Conservation (phyloP, 768 basidiomycete genomes). For the Mycena haematopus region DNA sequence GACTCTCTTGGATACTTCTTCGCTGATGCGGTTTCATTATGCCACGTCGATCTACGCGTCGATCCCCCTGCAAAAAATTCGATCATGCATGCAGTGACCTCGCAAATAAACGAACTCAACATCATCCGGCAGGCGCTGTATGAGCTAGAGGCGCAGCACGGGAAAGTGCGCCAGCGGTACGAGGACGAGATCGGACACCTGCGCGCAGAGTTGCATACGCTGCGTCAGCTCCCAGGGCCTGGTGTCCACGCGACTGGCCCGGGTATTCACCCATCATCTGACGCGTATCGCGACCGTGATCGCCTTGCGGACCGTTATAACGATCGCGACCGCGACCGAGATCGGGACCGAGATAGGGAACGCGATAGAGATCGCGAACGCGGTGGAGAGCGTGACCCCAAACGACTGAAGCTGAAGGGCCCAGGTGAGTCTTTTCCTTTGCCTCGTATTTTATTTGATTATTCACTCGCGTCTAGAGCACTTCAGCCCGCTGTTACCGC, state of each 20-base stretch:
- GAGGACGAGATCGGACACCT: constrained; percentile 83
- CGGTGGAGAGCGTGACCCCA: constrained; percentile 63
- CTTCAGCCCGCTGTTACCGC: constrained; percentile 21
- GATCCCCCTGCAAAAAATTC: neutral
- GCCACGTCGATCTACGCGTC: neutral
- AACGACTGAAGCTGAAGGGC: constrained; percentile 61
- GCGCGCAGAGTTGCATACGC: constrained; percentile 67
- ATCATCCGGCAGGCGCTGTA: constrained; percentile 90
- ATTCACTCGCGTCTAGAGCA: constrained; percentile 4
- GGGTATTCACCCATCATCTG: constrained; percentile 2
- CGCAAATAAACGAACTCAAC: constrained; percentile 89
- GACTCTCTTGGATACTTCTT: constrained; percentile 1
- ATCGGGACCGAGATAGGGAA: constrained; percentile 42
- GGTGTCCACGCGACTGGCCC: constrained; percentile 9
- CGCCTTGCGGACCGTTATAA: constrained; percentile 24
- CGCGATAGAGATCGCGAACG: constrained; percentile 44
- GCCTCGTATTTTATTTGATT: too few relatives aligned
- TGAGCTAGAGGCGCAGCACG: constrained; percentile 89
- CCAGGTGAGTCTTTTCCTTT: neutral
- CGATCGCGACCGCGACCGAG: constrained; percentile 37
- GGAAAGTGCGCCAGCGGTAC: constrained; percentile 84
- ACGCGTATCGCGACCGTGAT: constrained; percentile 9
- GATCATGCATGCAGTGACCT: constrained; percentile 54
- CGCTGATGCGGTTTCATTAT: constrained; percentile 18
- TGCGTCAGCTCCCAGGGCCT: constrained; percentile 41